These are phyloP conservation scores for Corymbia citriodora DNA, from an alignment of 441 rosid genomes.

Conservation along the genomic window DNA sequence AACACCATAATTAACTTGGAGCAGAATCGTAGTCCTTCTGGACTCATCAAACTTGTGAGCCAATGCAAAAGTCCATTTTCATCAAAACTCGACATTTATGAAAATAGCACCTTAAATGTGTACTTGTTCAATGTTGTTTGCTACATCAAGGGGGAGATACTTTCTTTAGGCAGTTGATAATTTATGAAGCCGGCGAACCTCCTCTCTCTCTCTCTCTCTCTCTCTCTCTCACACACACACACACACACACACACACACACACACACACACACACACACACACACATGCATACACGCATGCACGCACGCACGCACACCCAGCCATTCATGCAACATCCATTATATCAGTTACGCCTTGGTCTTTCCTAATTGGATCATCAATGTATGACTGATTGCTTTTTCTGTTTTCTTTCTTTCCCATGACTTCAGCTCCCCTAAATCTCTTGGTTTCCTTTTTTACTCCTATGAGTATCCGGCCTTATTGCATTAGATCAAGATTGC, in stretches of 20 bases:
- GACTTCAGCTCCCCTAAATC: neutral
- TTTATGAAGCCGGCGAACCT: neutral
- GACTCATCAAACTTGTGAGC: neutral
- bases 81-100: neutral
- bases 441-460: neutral
- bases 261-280: rapidly evolving
- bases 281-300: neutral
- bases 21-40: neutral
- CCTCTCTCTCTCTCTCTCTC: neutral
- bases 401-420: neutral
- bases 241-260: neutral
- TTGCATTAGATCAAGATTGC: slow-evolving; percentile 1
- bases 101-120: neutral
- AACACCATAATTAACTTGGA: neutral
- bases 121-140: neutral
- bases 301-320: neutral
- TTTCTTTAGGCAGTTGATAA: neutral
- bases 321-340: neutral
- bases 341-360: neutral
- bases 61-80: neutral
- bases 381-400: neutral
- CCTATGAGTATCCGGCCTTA: neutral
- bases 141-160: neutral
- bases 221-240: neutral
- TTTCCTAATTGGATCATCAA: neutral